These are phyloP conservation scores for Helenozyma baotianmanensis DNA, from an alignment of 805 yeast species.

Conservation along the genomic window DNA sequence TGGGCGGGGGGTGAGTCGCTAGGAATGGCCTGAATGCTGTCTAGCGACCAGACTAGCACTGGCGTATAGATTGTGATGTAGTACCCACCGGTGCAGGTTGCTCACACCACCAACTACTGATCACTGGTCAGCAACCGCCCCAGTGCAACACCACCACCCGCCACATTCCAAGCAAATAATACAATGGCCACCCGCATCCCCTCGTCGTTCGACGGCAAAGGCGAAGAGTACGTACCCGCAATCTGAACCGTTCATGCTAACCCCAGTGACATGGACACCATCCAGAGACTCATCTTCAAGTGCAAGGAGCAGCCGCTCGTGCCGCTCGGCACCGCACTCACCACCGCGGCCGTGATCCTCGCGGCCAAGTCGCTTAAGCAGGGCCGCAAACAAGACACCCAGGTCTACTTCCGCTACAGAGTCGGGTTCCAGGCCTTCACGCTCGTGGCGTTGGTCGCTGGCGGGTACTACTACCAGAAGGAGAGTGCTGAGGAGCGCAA, in stretches of 20 bases:
- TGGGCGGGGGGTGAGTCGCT: too few relatives aligned
- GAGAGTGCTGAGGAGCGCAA: conserved; percentile 38
- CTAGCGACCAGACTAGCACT: too few relatives aligned
- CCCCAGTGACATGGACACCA: conserved; percentile 37
- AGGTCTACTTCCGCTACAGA: conserved; percentile 85
- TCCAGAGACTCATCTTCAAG: conserved; percentile 55
- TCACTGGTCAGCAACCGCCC: too few relatives aligned
- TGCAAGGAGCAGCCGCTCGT: conserved; percentile 86
- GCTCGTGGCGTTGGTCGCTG: conserved; percentile 73
- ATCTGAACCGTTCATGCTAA: conserved; percentile 10
- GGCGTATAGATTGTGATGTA: too few relatives aligned
- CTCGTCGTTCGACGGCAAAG: conserved; percentile 44
- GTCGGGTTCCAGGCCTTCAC: conserved; percentile 84
- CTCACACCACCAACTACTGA: too few relatives aligned
- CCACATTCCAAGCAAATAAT: too few relatives aligned
- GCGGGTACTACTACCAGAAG: conserved; percentile 65
- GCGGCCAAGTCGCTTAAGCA: conserved; percentile 72
- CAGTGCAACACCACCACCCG: too few relatives aligned
- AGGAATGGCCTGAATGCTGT: too few relatives aligned
- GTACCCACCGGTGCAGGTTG: too few relatives aligned
- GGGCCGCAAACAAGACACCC: conserved; percentile 74
- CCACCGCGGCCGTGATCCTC: conserved; percentile 73
- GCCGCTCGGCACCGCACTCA: conserved; percentile 74
- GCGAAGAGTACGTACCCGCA: conserved; percentile 43
- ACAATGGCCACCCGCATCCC: conserved; percentile 28